Base-by-base conservation (phyloP, 2,329 filamentous ascomycete genomes). In the Verticillium tricorpus region DNA sequence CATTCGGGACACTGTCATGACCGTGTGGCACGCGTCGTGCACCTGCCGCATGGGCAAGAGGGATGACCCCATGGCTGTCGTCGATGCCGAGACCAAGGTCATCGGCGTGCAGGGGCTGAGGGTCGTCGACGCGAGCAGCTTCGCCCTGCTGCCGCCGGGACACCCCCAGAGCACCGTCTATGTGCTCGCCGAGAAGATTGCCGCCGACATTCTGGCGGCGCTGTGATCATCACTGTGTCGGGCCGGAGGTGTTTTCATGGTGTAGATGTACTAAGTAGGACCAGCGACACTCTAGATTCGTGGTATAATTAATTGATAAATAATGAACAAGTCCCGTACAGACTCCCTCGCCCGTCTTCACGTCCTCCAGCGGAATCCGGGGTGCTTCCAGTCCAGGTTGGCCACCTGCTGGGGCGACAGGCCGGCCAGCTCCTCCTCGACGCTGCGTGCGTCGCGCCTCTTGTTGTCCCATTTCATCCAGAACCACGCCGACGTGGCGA, bases 301-400 rank as follows among this genome's bases (percentile, higher is more conserved):
- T 25, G 11, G 17, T 14, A 12, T 22, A 50, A 12, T 19, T 9
- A 22, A n/a, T n/a, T 12, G 45, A 25, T 22, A 22, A 5, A 11
- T 22, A 50, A 50, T 22, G 17, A 22, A 25, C 19, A 50, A 50
- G 19, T n/a, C 11, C 22, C 8, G n/a, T 12, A 22, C n/a, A 8
- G 22, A 22, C n/a, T 22, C 6, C 5, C 22, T 12, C 22, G 45
- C 25, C 19, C 45, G 19, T 8, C 17, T 45, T 60, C 55, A 69
- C n/a, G 69, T 66, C 54, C 63, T 62, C 89, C 88, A 90, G 66
- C 85, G 82, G 70, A 90, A 90, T 2, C 76, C 82, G 6, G 89
- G 88, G 72, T 91, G 88, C 67, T 80, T 83, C 86, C 86, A 90
- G 69, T 90, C 88, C 64, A 90, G 69, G 67, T 86, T 83, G 65